A percentile compares a stretch with the other conserved stretches of the same genome.
phyloP scores from a whole-genome alignment of 257 asterid species.

The Ilex asprella region DNA sequence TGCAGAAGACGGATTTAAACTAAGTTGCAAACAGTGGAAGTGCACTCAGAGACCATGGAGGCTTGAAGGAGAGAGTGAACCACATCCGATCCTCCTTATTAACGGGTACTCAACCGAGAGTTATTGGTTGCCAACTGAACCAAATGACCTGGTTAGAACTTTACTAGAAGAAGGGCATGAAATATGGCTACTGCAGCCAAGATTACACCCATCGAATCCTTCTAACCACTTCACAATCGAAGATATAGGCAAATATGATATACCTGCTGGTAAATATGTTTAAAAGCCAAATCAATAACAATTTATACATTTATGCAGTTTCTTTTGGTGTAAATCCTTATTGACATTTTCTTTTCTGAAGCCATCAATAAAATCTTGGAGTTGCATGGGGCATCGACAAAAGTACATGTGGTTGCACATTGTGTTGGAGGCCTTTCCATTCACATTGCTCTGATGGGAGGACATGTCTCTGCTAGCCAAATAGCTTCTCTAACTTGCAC shows the following conservation, averaged over 20 bases:
- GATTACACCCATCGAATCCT: constrained; percentile 30
- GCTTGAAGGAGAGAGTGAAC: constrained; percentile 10
- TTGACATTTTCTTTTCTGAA: constrained; percentile 9
- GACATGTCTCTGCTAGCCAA: constrained; percentile 30
- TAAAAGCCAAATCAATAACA: too few species aligned
- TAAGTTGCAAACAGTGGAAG: constrained; percentile 39
- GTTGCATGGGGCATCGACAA: constrained; percentile 23
- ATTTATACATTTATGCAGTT: background rate
- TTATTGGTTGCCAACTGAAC: constrained; percentile 47
- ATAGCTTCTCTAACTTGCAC: constrained; percentile 52
- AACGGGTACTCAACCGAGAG: constrained; percentile 56
- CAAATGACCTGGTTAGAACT: constrained; percentile 44
- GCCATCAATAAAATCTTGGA: constrained; percentile 34
- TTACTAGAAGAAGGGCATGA: constrained; percentile 42
- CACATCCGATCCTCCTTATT: constrained; percentile 35
- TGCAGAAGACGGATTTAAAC: constrained; percentile 36
- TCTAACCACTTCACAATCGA: constrained; percentile 32
- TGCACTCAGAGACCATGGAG: constrained; percentile 10
- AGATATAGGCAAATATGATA: constrained; percentile 44
- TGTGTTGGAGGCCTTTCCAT: constrained; percentile 51
- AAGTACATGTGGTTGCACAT: constrained; percentile 42
- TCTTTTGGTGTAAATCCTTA: background rate
- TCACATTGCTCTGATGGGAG: constrained; percentile 58
- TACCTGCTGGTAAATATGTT: constrained; percentile 29
- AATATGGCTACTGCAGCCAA: constrained; percentile 35